Evolutionary conservation across 1,284 basidiomycete species (phyloP), one percentile per base, ranked within the genome.

Genomic region (Puccinia triticina): DNA sequence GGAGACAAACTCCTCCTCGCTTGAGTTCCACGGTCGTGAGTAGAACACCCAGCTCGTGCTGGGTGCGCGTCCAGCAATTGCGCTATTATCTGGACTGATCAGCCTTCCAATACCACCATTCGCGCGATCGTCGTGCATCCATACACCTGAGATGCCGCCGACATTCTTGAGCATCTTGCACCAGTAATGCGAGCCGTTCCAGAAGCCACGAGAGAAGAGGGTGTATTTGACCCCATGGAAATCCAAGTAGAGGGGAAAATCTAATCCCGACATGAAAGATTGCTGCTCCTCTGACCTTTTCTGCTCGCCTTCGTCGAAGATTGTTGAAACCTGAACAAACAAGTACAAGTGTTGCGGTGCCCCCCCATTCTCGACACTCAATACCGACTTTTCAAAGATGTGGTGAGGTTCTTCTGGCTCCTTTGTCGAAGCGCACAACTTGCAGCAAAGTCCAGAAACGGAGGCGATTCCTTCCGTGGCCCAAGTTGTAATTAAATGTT

Each of bases 191-290:
- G n/a, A n/a, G n/a, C n/a, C n/a, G n/a, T n/a, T n/a, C n/a, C n/a
- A 29, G 61, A 64, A 64, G 26, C 61, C 61, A 11, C 34, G 26
- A 64, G 61, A 64, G 61, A 64, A 64, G 21, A 64, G n/a, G n/a
- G 61, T 64, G 61, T 64, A 64, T 64, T 5, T 5, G 14, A 32
- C 61, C 34, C 61, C 61, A 29, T 64, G 10, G n/a, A 64, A 11
- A 5, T 32, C 61, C 61, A 64, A n/a, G 7, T 64, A 4, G 61
- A 37, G 32, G 14, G 61, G 61, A 7, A 26, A 64, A 32, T 64
- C 26, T 26, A 64, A 12, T 32, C 29, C 12, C 26, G 10, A 14
- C 61, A 64, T 64, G 26, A 64, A 64, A 8, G 10, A 2, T 14
- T 29, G 10, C 26, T 37, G 10, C 5, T 26, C 12, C 2, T 5